A percentile compares a stretch with the other conserved stretches of the same genome.
phyloP scores from a whole-genome alignment of 176 grass and related monocot genomes.

The Lolium perenne region DNA sequence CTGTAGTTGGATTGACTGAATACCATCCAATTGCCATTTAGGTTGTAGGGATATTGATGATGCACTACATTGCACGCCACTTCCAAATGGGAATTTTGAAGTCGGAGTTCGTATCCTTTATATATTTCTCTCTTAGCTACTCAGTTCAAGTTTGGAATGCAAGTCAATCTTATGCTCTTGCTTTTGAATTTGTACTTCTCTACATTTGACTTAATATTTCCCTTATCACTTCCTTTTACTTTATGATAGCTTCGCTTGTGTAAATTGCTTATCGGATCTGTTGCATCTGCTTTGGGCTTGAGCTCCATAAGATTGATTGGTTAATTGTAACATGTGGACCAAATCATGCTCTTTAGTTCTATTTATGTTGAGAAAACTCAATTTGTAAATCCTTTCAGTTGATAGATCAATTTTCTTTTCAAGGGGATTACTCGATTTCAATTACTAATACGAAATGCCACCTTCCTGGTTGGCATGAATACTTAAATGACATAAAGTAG shows the following conservation, averaged over 20 bases:
- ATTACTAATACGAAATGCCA: conserved; percentile 8
- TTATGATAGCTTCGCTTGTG: conserved; percentile 1
- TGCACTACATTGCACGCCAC: conserved; percentile 89
- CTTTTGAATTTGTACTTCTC: conserved; percentile 20
- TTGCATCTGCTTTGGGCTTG: conserved; percentile 4
- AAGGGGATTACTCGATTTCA: conserved; percentile 12
- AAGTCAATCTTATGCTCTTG: neutral
- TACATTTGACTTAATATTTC: conserved; percentile 31
- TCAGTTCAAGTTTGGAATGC: conserved; percentile 17
- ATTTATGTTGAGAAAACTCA: conserved; percentile 11
- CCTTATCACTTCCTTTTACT: conserved; percentile 3
- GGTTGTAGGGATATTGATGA: conserved; percentile 99
- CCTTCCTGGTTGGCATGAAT: neutral
- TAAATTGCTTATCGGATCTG: conserved; percentile 24
- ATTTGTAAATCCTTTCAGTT: conserved; percentile 26
- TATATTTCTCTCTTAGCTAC: neutral
- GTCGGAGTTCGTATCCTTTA: conserved; percentile 99
- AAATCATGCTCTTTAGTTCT: conserved; percentile 5
- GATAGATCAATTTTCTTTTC: neutral
- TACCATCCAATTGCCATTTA: conserved; percentile 47
- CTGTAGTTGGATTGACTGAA: conserved; percentile 30
- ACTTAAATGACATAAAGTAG: conserved; percentile 5
- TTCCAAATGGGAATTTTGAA: conserved; percentile 98
- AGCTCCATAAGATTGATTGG: neutral
- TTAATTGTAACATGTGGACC: neutral